phyloP scores from a whole-genome alignment of 2,329 filamentous ascomycete species.

The Fusarium metavorans region DNA sequence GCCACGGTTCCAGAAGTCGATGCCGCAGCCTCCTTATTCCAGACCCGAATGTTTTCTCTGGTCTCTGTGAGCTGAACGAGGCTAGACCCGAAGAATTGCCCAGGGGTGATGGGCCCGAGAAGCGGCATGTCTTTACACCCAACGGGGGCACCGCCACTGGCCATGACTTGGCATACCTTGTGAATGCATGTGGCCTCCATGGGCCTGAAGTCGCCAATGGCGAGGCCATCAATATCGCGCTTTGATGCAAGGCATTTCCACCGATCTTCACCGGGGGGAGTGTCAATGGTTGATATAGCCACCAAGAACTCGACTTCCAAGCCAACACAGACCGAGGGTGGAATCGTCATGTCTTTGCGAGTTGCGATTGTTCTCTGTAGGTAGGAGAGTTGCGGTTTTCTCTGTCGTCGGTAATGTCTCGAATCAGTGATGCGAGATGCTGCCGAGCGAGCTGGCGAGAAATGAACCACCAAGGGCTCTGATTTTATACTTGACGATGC shows the following conservation, averaged over 20 bases:
- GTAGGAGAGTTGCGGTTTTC: slow-evolving; percentile 4
- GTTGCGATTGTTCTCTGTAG: background rate
- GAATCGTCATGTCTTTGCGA: slow-evolving; percentile 7
- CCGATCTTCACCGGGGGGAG: slow-evolving; percentile 8
- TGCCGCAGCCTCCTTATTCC: slow-evolving; percentile 23
- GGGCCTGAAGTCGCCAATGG: slow-evolving; percentile 24
- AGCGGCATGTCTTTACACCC: slow-evolving; percentile 27
- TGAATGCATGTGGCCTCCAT: slow-evolving; percentile 20
- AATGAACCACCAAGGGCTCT: slow-evolving; percentile 15
- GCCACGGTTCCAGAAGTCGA: background rate
- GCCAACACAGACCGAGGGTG: slow-evolving; percentile 34
- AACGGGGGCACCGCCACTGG: slow-evolving; percentile 30
- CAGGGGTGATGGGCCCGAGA: slow-evolving; percentile 11
- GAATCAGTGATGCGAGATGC: slow-evolving; percentile 1
- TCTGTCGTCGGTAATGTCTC: slow-evolving; percentile 14
- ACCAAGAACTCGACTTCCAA: slow-evolving; percentile 47
- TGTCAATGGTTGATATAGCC: slow-evolving; percentile 22
- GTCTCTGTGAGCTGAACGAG: slow-evolving; percentile 22
- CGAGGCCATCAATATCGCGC: slow-evolving; percentile 16
- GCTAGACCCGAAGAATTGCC: slow-evolving; percentile 9
- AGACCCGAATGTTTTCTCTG: slow-evolving; percentile 32
- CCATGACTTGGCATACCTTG: slow-evolving; percentile 40
- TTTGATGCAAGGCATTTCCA: slow-evolving; percentile 27
- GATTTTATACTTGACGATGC: slow-evolving; percentile 27
- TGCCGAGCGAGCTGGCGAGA: slow-evolving; percentile 24